Evolutionary conservation across 108 stramenopile genomes (phyloP), one percentile per base, ranked within the genome.

Genomic region (Cylindrotheca closterium): DNA sequence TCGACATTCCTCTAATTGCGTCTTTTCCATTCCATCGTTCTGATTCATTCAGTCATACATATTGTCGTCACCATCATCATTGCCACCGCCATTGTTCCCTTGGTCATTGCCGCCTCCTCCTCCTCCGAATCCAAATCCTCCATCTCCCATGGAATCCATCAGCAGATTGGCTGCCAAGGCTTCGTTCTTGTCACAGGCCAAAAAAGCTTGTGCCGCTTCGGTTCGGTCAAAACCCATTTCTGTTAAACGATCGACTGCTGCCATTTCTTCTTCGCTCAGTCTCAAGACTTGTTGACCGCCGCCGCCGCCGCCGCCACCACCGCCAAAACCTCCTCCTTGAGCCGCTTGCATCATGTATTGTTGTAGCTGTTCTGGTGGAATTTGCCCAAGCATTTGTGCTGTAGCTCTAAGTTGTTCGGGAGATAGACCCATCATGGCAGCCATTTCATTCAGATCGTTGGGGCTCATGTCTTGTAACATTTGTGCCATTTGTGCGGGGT

Each of bases 171-270:
- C 98, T 1, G 98, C 98, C 70, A 97, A 77, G 15, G 88, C 95
- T 70, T 98, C 96, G 76, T 99, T 97, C 88, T 98, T 99, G 78
- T 99, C 98, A 66, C 98, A 99, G 4, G 97, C 97, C 65, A 99
- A 75, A 79, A 96, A 99, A 7, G 98, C 98, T 82, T 98, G 96
- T 5, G 91, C 92, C 0, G 92, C 97, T 59, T 95, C 92, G 21
- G 89, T 56, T 61, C 89, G 73, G 63, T 97, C 90, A 72, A 99
- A 99, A 30, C 98, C 98, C 84, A 99, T 92, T 71, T 93, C 96
- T 5, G 84, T 70, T 47, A 99, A 85, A 27, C 96, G 88, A 67
- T 93, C 78, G 2, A 99, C 97, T 22, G 96, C 96, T 17, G 91
- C 97, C 86, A 88, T 88, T 71, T 98, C 97, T 75, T 98, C 97